Evolutionary conservation across 2,329 filamentous ascomycete genomes (phyloP).

Genomic region (Mycogone perniciosa): DNA sequence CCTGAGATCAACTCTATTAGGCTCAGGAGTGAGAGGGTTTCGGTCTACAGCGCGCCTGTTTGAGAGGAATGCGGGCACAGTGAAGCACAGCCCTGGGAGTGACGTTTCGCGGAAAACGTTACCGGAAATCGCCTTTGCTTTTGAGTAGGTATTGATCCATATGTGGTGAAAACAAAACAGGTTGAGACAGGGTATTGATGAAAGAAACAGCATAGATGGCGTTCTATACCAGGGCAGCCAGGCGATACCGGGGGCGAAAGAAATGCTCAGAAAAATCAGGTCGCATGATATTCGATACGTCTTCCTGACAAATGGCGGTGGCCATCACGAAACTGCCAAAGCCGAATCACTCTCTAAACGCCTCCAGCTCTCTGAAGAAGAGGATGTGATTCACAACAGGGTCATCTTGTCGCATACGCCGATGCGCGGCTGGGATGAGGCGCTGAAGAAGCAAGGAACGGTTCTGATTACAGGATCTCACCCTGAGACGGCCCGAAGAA

Average conservation of each 20-base stretch:
- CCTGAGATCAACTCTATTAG: background rate
- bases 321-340: conserved; percentile 60
- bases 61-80: background rate
- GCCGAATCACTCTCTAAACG: conserved; percentile 28
- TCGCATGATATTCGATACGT: conserved; percentile 79
- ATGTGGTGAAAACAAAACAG: background rate
- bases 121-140: conserved; percentile 32
- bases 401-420: conserved; percentile 83
- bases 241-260: conserved; percentile 69
- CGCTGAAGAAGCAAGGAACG: conserved; percentile 39
- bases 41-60: background rate
- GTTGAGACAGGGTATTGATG: background rate
- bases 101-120: conserved; percentile 20
- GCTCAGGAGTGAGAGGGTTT: background rate
- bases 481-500: conserved; percentile 58
- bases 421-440: conserved; percentile 53
- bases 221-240: conserved; percentile 81
- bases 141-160: conserved; percentile 25
- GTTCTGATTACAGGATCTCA: conserved; percentile 69
- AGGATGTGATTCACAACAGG: conserved; percentile 28
- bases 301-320: conserved; percentile 91
- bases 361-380: conserved; percentile 25
- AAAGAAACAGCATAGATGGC: conserved; percentile 64
- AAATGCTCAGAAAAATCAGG: conserved; percentile 68
- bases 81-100: conserved; percentile 1